Base-by-base conservation (phyloP, 2,329 filamentous ascomycete genomes). In the Fusarium haematococcum region DNA sequence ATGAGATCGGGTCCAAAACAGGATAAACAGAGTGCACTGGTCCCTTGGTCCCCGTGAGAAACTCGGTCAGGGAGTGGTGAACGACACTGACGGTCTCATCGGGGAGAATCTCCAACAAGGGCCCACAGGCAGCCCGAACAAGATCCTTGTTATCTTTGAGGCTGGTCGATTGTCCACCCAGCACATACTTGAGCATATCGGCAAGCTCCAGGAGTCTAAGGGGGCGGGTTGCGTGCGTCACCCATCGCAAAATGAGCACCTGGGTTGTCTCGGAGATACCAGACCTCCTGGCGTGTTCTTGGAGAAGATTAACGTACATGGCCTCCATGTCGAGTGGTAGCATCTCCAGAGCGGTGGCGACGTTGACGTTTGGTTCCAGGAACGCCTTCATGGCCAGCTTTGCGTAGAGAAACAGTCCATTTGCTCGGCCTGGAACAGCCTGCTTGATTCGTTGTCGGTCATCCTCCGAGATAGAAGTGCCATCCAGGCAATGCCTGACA, bases 401-500 rank as follows among this genome's bases (percentile, higher is more conserved):
- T 5, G 75, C 75, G 30, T 76, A 76, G 10, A 77, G 75, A n/a
- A 77, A 77, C 2, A 77, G 23, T 2, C 75, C 75, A 13, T 74
- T 77, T 25, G 75, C 75, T 37, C 68, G 45, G 1, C 75, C 75
- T 10, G 74, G 70, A 5, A 77, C 75, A 4, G 72, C 74, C 18
- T 70, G 37, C 14, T 59, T 66, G 30, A 77, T 62, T 4, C 63
- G 43, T 2, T 60, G 18, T 60, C 68, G 71, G 9, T 80, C 65
- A 3, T 63, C 48, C 30, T 71, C 48, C 4, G 77, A 39, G 9
- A 82, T 73, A 1, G 64, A 41, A 2, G 71, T 78, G 1, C 45
- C 27, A 0, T 33, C 50, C 1, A 81, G 72, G 0, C 75, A 64
- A 23, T 77, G 58, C 3, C 74, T 56, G 4, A 87, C 81, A 65